Percentiles rank a stretch among this genome's conserved stretches.
Conservation (phyloP, 148 eudicot genomes). For the Vaccinium vitisidaea region DNA sequence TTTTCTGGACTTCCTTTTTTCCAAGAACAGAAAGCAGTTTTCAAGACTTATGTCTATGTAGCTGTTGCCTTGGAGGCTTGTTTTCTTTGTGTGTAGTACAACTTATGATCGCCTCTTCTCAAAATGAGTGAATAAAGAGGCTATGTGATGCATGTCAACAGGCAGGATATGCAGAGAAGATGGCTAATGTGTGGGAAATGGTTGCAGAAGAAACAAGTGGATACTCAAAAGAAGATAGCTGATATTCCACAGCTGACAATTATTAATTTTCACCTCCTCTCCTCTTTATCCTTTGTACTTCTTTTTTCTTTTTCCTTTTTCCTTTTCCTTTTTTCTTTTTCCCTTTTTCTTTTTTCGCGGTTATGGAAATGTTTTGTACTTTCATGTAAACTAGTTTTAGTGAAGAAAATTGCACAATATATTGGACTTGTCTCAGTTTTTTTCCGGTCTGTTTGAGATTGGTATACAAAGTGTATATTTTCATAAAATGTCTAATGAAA, state of each 20-base stretch:
- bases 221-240: constrained; percentile 39
- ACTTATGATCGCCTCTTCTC: constrained; percentile 17
- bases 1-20: neutral
- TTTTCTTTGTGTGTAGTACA: neutral
- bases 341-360: neutral
- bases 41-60: neutral
- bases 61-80: neutral
- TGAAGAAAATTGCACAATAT: neutral
- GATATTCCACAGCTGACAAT: constrained; percentile 8
- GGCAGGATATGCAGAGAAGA: constrained; percentile 98
- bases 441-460: neutral
- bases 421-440: neutral
- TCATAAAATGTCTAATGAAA: neutral
- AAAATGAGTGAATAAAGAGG: neutral
- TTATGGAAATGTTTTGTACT: neutral
- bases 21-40: neutral
- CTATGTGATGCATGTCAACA: constrained; percentile 28
- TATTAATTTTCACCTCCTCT: neutral
- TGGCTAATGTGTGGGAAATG: constrained; percentile 82
- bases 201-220: constrained; percentile 88
- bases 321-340: too few relatives aligned
- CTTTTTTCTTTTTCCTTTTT: neutral
- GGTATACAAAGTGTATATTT: constrained; percentile 1
- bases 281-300: constrained; percentile 7
- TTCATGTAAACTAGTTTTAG: neutral